Conservation (phyloP, 495 filamentous ascomycete genomes). For the Xylaria palmicola region DNA sequence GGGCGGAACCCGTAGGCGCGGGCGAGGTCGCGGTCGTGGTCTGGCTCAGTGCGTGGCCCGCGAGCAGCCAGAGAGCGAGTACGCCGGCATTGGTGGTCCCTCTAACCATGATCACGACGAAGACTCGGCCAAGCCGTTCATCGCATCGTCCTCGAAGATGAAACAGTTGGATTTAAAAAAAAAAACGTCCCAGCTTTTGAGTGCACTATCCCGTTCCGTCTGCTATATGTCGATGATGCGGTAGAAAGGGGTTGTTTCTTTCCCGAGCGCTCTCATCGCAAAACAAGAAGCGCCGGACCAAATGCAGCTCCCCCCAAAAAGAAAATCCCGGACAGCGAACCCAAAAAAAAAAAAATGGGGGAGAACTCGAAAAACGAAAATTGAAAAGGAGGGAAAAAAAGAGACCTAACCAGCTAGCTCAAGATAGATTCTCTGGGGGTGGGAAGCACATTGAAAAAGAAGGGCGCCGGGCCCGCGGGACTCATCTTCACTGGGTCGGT, state of each 20-base stretch:
- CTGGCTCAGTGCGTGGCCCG: not conserved
- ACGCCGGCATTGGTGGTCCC: not conserved
- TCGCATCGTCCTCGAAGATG: not conserved
- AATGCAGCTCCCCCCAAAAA: too few species aligned
- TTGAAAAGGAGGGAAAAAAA: too few species aligned
- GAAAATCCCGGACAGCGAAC: constrained; percentile 1
- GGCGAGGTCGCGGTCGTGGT: not conserved
- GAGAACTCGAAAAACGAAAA: too few species aligned
- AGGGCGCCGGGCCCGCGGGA: too few species aligned
- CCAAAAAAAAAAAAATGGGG: not conserved
- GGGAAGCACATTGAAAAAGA: too few species aligned
- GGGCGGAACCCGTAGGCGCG: not conserved
- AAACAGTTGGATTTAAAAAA: not conserved
- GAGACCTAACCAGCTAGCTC: too few species aligned
- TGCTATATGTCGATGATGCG: not conserved
- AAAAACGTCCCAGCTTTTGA: not conserved
- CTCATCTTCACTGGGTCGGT: too few species aligned
- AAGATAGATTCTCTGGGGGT: not conserved
- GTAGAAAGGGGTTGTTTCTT: not conserved
- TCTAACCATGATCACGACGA: constrained; percentile 9
- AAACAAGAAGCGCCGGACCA: not conserved
- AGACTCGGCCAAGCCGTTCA: constrained; percentile 1
- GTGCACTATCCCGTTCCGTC: not conserved
- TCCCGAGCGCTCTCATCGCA: not conserved
- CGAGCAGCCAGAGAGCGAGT: constrained; percentile 6